Base-by-base conservation (phyloP, 2,329 filamentous ascomycete species). In the Ophiostoma tasmaniense region DNA sequence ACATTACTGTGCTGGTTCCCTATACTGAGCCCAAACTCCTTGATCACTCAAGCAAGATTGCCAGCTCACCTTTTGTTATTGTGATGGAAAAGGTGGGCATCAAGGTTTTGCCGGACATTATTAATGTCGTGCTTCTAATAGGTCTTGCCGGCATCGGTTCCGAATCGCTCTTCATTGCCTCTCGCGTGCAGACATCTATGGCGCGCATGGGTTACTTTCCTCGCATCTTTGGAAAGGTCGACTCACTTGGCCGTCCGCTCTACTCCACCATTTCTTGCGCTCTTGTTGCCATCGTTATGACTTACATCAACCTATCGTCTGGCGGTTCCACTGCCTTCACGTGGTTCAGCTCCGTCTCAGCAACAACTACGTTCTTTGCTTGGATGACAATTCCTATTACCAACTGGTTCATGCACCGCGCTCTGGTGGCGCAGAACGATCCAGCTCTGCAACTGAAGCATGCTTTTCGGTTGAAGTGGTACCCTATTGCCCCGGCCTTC, bases 61-160 rank as follows among this genome's bases (percentile, higher is more conserved):
- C 70, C 42, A 59, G 62, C 39, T 70, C 69, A 61, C 80, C 81
- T 4, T 85, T 85, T 73, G 84, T 83, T 67, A 73, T 82, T 50
- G 74, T 75, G 68, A 76, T 78, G 76, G 73, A 75, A 67, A 72
- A 74, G 11, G 74, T 77, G 25, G 66, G 69, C 66, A 86, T 88
- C 72, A 76, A 77, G 1, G 76, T 85, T 1, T 76, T 89, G 1
- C 85, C 86, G 3, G 79, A 87, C 73, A 85, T 89, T 64, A 84
- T 89, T 75, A 89, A 89, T 75, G 85, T 83, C 14, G 75, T 77
- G 71, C 73, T 78, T 0, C 71, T 77, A n/a, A 75, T 71, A 14
- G 70, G 70, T 22, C 70, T 71, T 13, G 69, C 69, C 30, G 70
- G 70, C 42, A 71, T 71, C 64, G 70, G 70, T 25, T 71, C 70